Evolutionary conservation across 306 rosid genomes (phyloP).

Genomic region (Vachellia collinsii): DNA sequence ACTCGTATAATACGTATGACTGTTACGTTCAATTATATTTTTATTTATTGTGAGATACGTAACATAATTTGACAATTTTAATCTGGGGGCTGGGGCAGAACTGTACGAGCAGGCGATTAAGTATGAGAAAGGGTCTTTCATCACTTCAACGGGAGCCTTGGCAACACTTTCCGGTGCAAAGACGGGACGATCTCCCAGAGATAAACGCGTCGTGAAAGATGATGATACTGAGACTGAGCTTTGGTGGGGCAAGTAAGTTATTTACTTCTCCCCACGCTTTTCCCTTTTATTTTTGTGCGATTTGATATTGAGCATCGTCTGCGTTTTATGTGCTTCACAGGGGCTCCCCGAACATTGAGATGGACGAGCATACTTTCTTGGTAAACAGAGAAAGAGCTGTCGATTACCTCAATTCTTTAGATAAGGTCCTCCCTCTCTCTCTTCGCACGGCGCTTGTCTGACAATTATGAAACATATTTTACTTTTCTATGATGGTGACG

Average conservation of each 20-base stretch:
- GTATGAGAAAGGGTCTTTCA: constrained; percentile 86
- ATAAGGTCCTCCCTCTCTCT: constrained; percentile 58
- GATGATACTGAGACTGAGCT: constrained; percentile 67
- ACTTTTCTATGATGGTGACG: background rate
- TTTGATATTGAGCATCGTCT: background rate
- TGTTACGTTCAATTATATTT: background rate
- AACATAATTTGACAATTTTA: no score
- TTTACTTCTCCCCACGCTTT: background rate
- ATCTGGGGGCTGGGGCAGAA: constrained; percentile 40
- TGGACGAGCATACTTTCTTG: constrained; percentile 92
- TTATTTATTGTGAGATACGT: background rate
- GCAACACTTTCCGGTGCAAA: constrained; percentile 96
- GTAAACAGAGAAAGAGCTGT: constrained; percentile 95
- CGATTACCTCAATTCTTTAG: constrained; percentile 86
- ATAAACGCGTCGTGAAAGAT: constrained; percentile 84
- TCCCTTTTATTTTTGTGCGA: background rate
- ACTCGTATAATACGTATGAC: no score
- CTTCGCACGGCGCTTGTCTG: background rate
- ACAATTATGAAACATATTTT: background rate
- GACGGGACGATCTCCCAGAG: constrained; percentile 93
- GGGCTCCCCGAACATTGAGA: constrained; percentile 92
- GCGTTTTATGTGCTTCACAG: constrained; percentile 39
- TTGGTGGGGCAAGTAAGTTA: constrained; percentile 96
- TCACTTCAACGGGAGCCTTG: constrained; percentile 79
- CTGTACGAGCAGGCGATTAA: constrained; percentile 80